Percentiles rank a stretch among this genome's conserved stretches.
These are phyloP conservation scores for Pseudozyma flocculosa DNA, from an alignment of 1,284 basidiomycete species.

Conservation along the genomic window DNA sequence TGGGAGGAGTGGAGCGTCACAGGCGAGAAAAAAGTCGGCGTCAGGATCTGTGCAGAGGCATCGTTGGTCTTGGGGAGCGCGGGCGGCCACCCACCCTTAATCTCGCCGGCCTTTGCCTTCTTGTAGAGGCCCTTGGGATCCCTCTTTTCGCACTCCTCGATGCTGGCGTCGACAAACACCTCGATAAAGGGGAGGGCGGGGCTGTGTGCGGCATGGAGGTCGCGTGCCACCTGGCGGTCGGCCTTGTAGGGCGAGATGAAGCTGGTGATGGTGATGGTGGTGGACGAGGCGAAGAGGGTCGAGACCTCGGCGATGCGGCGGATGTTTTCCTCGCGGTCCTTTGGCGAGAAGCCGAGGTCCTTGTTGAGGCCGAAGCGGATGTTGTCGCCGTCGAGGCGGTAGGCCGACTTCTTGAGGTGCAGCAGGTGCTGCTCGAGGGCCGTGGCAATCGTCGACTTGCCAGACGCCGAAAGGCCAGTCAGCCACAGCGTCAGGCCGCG, in stretches of 20 bases:
- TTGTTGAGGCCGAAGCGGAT: conserved; percentile 96
- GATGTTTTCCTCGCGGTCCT: conserved; percentile 95
- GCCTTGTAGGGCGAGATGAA: conserved; percentile 95
- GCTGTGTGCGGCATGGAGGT: conserved; percentile 68
- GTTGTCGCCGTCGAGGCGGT: conserved; percentile 96
- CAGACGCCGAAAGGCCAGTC: conserved; percentile 45
- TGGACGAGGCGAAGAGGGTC: conserved; percentile 87
- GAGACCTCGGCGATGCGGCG: conserved; percentile 96
- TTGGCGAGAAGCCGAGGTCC: conserved; percentile 94
- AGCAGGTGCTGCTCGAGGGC: conserved; percentile 95
- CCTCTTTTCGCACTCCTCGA: conserved; percentile 81
- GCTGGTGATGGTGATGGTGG: conserved; percentile 83
- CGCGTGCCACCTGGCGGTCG: conserved; percentile 80
- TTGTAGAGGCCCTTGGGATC: conserved; percentile 99
- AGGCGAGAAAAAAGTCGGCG: too few relatives aligned
- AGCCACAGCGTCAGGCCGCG: conserved; percentile 45
- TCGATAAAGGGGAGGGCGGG: conserved; percentile 77
- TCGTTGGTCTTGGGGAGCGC: too few relatives aligned
- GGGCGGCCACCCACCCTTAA: conserved; percentile 71
- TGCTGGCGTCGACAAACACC: conserved; percentile 89
- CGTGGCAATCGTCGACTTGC: conserved; percentile 91
- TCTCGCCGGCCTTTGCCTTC: conserved; percentile 91
- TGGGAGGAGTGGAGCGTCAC: not conserved
- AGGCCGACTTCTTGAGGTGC: conserved; percentile 79
- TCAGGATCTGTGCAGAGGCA: too few relatives aligned